Conservation (phyloP, 2,329 filamentous ascomycete genomes). For the Cladophialophora yegresii region DNA sequence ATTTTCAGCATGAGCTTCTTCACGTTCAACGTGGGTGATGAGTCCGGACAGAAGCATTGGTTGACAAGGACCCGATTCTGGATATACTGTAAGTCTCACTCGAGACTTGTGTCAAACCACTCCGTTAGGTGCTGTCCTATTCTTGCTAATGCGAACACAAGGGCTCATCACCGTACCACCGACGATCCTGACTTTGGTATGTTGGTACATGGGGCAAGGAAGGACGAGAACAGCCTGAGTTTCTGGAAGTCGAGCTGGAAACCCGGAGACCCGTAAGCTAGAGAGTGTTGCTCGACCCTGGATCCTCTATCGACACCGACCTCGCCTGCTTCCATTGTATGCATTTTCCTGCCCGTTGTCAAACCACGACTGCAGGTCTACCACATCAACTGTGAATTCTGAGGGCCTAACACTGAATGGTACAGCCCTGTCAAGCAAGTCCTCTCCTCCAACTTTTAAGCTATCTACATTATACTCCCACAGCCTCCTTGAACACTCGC, state of each 20-base stretch:
- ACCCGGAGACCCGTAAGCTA: not conserved
- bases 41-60: constrained; percentile 34
- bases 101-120: not conserved
- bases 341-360: not conserved
- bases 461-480: not conserved
- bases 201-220: constrained; percentile 34
- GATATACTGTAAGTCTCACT: constrained; percentile 37
- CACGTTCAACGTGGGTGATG: constrained; percentile 32
- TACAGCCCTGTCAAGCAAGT: not conserved
- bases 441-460: not conserved
- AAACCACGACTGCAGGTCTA: not conserved
- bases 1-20: constrained; percentile 45
- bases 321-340: not conserved
- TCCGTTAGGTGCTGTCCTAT: not conserved
- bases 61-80: constrained; percentile 39
- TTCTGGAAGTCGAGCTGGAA: not conserved
- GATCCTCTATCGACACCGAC: too few species aligned
- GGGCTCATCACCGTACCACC: constrained; percentile 39
- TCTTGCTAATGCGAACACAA: not conserved
- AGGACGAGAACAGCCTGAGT: not conserved
- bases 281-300: not conserved
- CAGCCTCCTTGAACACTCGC: not conserved
- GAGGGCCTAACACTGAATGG: too few species aligned
- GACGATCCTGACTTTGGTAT: constrained; percentile 37
- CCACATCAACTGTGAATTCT: too few species aligned